Base-by-base conservation (phyloP, 164 flowering plant species). In the Cinnamomum chago region DNA sequence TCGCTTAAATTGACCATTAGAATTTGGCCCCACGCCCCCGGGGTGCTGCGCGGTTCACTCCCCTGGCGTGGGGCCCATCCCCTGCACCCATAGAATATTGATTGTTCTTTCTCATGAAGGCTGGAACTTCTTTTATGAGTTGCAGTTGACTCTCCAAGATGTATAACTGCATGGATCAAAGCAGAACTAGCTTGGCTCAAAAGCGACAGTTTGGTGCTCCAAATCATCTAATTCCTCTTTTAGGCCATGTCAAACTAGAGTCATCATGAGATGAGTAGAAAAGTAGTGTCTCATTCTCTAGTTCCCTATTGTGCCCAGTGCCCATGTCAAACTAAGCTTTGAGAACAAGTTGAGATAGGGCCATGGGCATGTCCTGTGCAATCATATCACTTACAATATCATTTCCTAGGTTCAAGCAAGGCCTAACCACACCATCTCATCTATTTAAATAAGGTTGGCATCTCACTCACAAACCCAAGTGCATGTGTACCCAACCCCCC, bases 301-400 rank as follows among this genome's bases (percentile, higher is more conserved):
- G 13, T 3, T 40, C n/a, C 35, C 50, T 33, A 10, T 33, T 58
- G 47, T 30, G 35, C 35, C 35, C 35, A 30, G 74, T 60, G 67
- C 35, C 67, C 27, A 72, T 72, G 12, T 60, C 27, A 35, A 67
- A 27, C 69, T 33, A 73, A 73, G 64, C 76, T 73, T 73, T 73
- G 27, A 65, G 64, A 73, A 73, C 76, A 73, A 73, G 76, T 51
- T 73, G 76, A 23, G 24, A 66, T 66, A 51, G 76, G 58, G 50
- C 47, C 28, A 66, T 50, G 22, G 40, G 35, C 70, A 40, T 66
- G 70, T 52, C 62, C 9, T 17, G 9, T 40, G 70, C 76, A 65
- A 65, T 73, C 70, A 65, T 66, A 62, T 27, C 35, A 10, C 10
- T 70, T 52, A 12, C 62, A 68, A 40, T 68, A 35, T 47, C 52